Evolutionary conservation across 192 early-diverging fungal species (phyloP).

Genomic region (Coemansia sp.): DNA sequence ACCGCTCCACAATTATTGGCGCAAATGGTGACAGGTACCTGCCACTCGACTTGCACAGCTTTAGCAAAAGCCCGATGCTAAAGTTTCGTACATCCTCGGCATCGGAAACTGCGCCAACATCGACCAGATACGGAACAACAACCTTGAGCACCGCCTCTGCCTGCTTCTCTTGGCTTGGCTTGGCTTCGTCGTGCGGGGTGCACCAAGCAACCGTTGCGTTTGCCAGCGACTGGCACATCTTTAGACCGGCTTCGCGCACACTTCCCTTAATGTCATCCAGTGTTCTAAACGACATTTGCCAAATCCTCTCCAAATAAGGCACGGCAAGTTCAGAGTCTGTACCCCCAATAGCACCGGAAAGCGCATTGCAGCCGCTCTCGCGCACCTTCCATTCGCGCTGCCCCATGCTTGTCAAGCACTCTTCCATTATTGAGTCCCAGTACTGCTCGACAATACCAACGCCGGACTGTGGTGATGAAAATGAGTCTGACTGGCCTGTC

Average conservation of each 20-base stretch:
- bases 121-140: conserved; percentile 83
- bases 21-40: conserved; percentile 72
- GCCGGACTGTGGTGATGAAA: neutral
- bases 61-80: conserved; percentile 76
- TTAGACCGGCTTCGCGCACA: conserved; percentile 79
- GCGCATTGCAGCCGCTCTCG: conserved; percentile 67
- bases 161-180: conserved; percentile 46
- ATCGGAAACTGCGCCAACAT: conserved; percentile 72
- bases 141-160: conserved; percentile 76
- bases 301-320: conserved; percentile 75
- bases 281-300: conserved; percentile 88
- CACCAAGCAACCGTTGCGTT: conserved; percentile 82
- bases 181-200: conserved; percentile 50
- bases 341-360: conserved; percentile 30
- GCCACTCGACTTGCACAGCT: conserved; percentile 78
- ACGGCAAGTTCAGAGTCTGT: conserved; percentile 25
- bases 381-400: conserved; percentile 84
- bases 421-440: conserved; percentile 74
- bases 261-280: conserved; percentile 95
- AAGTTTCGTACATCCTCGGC: conserved; percentile 88
- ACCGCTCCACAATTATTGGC: conserved; percentile 67
- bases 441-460: conserved; percentile 21
- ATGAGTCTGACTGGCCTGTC: neutral
- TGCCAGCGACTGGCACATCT: conserved; percentile 76
- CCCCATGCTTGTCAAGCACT: conserved; percentile 74